These are phyloP conservation scores for Aristolochia californica DNA, from an alignment of 164 flowering plant genomes.

Conservation along the genomic window DNA sequence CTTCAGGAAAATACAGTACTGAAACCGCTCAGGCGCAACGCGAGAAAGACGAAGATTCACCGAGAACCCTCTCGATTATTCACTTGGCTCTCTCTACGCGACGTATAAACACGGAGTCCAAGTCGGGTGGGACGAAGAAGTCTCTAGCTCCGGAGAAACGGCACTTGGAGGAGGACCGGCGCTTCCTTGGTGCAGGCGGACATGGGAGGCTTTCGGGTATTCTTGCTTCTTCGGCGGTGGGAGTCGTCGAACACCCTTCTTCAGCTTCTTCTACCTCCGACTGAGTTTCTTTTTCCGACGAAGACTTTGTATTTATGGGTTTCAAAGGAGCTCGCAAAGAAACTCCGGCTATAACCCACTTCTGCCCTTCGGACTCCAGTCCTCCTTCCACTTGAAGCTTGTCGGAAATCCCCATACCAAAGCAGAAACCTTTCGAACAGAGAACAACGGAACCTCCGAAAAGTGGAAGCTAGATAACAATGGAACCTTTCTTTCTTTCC, in stretches of 20 bases:
- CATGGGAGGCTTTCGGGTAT: slow-evolving; percentile 46
- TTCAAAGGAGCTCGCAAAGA: slow-evolving; percentile 13
- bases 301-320: slow-evolving; percentile 9
- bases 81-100: slow-evolving; percentile 42
- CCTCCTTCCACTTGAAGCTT: slow-evolving; percentile 20
- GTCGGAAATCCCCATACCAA: slow-evolving; percentile 25
- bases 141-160: slow-evolving; percentile 34
- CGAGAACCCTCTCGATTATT: too few species aligned
- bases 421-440: neutral
- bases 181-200: slow-evolving; percentile 82
- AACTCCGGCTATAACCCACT: slow-evolving; percentile 26
- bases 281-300: neutral
- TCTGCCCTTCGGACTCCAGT: slow-evolving; percentile 19
- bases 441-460: neutral
- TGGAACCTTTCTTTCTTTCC: too few species aligned
- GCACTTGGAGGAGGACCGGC: slow-evolving; percentile 28
- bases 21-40: too few species aligned
- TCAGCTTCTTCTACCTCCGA: neutral
- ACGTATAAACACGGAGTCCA: slow-evolving; percentile 55
- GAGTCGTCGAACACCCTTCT: slow-evolving; percentile 32
- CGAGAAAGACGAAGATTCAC: too few species aligned
- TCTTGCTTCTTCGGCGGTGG: slow-evolving; percentile 48
- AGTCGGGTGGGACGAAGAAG: slow-evolving; percentile 65
- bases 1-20: too few species aligned
- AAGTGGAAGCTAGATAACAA: neutral